A percentile compares a stretch with the other conserved stretches of the same genome.
Evolutionary conservation across 2,329 filamentous ascomycete species (phyloP).

Genomic region (Hypoxylon sp.): DNA sequence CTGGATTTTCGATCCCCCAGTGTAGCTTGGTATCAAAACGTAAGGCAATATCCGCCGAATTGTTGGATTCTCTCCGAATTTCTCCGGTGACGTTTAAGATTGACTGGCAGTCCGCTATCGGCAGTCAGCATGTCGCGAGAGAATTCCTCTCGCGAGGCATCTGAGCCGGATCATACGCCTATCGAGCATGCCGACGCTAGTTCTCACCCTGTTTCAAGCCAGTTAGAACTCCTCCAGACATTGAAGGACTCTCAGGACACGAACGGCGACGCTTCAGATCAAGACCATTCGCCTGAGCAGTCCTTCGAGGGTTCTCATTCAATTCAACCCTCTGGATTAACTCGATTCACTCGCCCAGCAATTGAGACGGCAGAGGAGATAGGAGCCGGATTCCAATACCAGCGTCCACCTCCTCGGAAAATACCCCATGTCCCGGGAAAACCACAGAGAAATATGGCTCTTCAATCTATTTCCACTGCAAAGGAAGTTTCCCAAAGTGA

Average conservation of each 20-base stretch:
- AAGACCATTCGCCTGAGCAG: constrained; percentile 1
- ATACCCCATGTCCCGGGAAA: constrained; percentile 4
- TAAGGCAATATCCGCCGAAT: neutral
- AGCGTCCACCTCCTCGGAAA: constrained; percentile 32
- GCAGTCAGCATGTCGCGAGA: constrained; percentile 12
- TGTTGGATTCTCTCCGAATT: neutral
- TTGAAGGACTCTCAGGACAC: constrained; percentile 36
- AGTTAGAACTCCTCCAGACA: constrained; percentile 29
- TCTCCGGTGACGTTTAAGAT: neutral
- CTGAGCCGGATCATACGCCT: neutral
- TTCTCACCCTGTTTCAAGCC: constrained; percentile 16
- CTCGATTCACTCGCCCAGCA: constrained; percentile 38
- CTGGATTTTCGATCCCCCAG: neutral
- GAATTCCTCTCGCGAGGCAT: neutral
- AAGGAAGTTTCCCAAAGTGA: neutral
- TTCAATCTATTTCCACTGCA: neutral
- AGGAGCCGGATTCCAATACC: constrained; percentile 43
- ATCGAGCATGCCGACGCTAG: neutral
- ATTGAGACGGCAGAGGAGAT: constrained; percentile 42
- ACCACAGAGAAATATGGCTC: neutral
- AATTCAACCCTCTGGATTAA: neutral
- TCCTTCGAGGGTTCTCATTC: neutral
- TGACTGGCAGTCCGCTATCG: neutral
- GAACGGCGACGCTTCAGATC: neutral
- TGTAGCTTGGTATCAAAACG: neutral